phyloP scores from a whole-genome alignment of 1,139 yeast genomes.

The Williopsis jadinii region DNA sequence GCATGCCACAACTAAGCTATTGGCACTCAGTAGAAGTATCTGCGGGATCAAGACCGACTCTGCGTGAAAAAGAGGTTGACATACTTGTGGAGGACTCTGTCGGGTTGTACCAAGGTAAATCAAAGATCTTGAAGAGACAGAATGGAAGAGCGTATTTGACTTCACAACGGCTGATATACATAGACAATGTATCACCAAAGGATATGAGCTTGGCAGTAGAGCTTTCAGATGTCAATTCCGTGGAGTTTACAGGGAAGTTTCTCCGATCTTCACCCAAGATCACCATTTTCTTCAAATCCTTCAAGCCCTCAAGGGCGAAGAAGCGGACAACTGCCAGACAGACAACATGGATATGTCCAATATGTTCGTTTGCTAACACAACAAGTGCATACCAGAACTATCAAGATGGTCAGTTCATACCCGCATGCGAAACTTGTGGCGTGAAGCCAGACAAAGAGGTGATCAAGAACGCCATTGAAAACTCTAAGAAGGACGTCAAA shows the following conservation, averaged over 20 bases:
- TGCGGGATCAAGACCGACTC: slow-evolving; percentile 39
- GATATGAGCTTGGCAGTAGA: slow-evolving; percentile 43
- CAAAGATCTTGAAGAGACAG: slow-evolving; percentile 58
- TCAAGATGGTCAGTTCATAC: slow-evolving; percentile 31
- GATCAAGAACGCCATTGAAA: slow-evolving; percentile 19
- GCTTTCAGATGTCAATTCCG: slow-evolving; percentile 36
- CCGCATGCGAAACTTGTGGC: slow-evolving; percentile 76
- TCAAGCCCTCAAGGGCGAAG: slow-evolving; percentile 5
- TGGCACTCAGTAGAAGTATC: slow-evolving; percentile 41
- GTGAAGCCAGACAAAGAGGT: slow-evolving; percentile 38
- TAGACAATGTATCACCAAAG: slow-evolving; percentile 44
- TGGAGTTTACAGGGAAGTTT: slow-evolving; percentile 55
- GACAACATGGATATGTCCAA: slow-evolving; percentile 75
- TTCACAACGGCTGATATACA: slow-evolving; percentile 61
- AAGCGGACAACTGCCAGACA: slow-evolving; percentile 6
- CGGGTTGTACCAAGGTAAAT: slow-evolving; percentile 67
- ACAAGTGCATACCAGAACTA: slow-evolving; percentile 31
- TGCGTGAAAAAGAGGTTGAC: slow-evolving; percentile 37
- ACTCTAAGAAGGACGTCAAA: not conserved
- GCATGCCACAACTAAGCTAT: slow-evolving; percentile 21
- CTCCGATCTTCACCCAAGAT: slow-evolving; percentile 77
- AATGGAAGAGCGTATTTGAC: slow-evolving; percentile 77
- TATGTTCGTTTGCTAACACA: slow-evolving; percentile 67
- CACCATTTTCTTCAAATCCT: slow-evolving; percentile 31
- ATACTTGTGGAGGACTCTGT: slow-evolving; percentile 45